Percentiles rank a stretch among this genome's conserved stretches.
phyloP scores from a whole-genome alignment of 2,329 filamentous ascomycete genomes.

The Cephalotrichum gorgonifer region DNA sequence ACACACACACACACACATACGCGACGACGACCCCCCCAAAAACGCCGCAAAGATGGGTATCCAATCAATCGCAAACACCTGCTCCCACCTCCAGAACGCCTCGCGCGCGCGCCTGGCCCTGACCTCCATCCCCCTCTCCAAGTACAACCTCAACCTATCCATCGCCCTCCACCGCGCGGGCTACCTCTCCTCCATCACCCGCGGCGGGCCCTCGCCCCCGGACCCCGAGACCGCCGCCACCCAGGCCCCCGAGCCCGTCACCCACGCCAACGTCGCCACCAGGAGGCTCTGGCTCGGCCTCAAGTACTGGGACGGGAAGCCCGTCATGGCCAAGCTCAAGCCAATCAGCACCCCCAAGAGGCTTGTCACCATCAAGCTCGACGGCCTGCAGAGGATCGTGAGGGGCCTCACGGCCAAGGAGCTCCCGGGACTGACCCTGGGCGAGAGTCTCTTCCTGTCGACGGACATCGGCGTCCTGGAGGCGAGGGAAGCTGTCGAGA shows the following conservation, averaged over 20 bases:
- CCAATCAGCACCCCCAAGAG: slow-evolving; percentile 67
- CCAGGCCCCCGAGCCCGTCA: slow-evolving; percentile 46
- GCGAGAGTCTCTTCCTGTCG: slow-evolving; percentile 72
- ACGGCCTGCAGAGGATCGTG: slow-evolving; percentile 53
- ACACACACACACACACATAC: too few species aligned
- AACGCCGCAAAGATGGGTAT: slow-evolving; percentile 26
- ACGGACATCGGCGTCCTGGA: slow-evolving; percentile 75
- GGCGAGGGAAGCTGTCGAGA: slow-evolving; percentile 69
- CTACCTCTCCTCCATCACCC: slow-evolving; percentile 71
- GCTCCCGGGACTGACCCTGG: slow-evolving; percentile 64
- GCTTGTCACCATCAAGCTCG: slow-evolving; percentile 53
- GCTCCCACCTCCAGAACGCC: slow-evolving; percentile 86
- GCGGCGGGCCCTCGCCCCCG: slow-evolving; percentile 49
- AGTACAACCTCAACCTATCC: slow-evolving; percentile 62
- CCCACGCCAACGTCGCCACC: slow-evolving; percentile 58
- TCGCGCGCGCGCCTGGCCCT: slow-evolving; percentile 73
- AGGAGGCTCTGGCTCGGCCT: slow-evolving; percentile 79
- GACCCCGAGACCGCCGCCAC: slow-evolving; percentile 33
- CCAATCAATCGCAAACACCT: slow-evolving; percentile 66
- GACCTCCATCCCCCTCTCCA: slow-evolving; percentile 72
- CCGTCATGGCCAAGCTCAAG: slow-evolving; percentile 59
- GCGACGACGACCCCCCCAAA: background rate
- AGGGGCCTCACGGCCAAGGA: slow-evolving; percentile 55
- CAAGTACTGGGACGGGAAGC: slow-evolving; percentile 79
- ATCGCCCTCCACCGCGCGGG: slow-evolving; percentile 74